Percentiles rank a stretch among this genome's conserved stretches.
Evolutionary conservation across 2,329 filamentous ascomycete species (phyloP).

Genomic region (Colletotrichum chrysophilum): DNA sequence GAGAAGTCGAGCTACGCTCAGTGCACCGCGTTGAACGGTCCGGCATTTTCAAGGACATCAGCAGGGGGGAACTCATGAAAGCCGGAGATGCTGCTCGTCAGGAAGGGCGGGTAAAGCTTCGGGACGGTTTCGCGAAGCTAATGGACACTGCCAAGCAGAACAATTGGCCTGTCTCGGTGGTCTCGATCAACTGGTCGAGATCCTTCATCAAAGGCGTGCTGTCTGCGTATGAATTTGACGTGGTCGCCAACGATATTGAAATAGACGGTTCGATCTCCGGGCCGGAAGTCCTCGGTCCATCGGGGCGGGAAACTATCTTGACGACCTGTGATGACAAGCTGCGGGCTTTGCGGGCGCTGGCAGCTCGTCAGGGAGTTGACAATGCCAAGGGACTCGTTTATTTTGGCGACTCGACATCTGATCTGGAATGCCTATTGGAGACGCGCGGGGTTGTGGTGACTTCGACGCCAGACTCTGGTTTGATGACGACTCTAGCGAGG

Average conservation of each 20-base stretch:
- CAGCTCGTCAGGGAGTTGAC: constrained; percentile 16
- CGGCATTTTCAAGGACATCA: constrained; percentile 50
- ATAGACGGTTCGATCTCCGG: constrained; percentile 46
- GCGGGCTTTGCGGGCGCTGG: constrained; percentile 39
- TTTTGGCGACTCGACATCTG: constrained; percentile 63
- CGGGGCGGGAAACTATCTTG: constrained; percentile 30
- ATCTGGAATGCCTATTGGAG: constrained; percentile 57
- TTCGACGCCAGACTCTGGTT: constrained; percentile 31
- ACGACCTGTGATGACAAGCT: constrained; percentile 53
- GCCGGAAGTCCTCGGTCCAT: constrained; percentile 32
- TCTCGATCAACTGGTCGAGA: constrained; percentile 59
- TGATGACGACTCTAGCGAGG: constrained; percentile 27
- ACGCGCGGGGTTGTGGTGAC: constrained; percentile 52
- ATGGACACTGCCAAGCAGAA: constrained; percentile 28
- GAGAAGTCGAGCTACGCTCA: constrained; percentile 50
- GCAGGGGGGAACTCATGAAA: constrained; percentile 32
- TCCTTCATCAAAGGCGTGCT: constrained; percentile 53
- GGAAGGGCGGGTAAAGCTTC: constrained; percentile 36
- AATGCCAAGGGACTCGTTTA: constrained; percentile 45
- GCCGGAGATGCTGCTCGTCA: constrained; percentile 43
- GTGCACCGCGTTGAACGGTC: constrained; percentile 47
- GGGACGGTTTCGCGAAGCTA: constrained; percentile 45
- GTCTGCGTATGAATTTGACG: constrained; percentile 30
- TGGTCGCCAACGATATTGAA: constrained; percentile 51
- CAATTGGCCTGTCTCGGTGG: constrained; percentile 45